Base-by-base conservation (phyloP, 192 early-diverging fungal genomes). In the Dissophora ornata region DNA sequence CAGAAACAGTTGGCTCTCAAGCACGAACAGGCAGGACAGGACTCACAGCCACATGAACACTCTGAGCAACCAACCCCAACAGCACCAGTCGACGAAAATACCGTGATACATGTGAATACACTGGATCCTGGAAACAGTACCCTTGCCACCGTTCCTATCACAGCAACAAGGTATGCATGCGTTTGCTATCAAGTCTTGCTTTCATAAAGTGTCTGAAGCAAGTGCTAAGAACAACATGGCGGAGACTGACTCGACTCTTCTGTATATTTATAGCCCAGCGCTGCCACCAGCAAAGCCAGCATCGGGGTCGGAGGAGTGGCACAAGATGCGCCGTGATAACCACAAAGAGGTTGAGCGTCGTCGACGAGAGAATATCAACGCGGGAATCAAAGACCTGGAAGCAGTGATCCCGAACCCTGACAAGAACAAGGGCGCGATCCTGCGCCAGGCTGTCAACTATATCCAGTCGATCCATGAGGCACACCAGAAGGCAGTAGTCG, bases 341-440 rank as follows among this genome's bases (percentile, higher is more conserved):
- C 94, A 96, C 82, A 94, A 94, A 81, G 91, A 96, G 54, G 91
- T 96, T 4, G 94, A 96, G 69, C 81, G 91, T 30, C 83, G 91
- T 29, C 90, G 94, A 40, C 87, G 94, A 36, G 94, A 96, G 54
- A 90, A 83, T 6, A 96, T 96, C 83, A 93, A 92, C 71, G 80
- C 84, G 1, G 92, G 92, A 4, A 94, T 96, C 67, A 85, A 85
- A 47, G 88, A 91, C 26, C 68, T 96, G 33, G 89, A 90, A 13
- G 79, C 81, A 42, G 73, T 95, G 3, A 79, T 94, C 13, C 92
- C 93, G 0, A 83, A 82, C 19, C 69, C 77, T 12, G 87, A 91
- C 62, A 92, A 89, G 79, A 93, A 94, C 82, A 92, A 93, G 69
- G 89, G 89, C 25, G 65, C 81, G 29, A 87, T 94, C 57, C 71